Conservation (phyloP, 768 basidiomycete genomes). For the Naganishia kalamii region DNA sequence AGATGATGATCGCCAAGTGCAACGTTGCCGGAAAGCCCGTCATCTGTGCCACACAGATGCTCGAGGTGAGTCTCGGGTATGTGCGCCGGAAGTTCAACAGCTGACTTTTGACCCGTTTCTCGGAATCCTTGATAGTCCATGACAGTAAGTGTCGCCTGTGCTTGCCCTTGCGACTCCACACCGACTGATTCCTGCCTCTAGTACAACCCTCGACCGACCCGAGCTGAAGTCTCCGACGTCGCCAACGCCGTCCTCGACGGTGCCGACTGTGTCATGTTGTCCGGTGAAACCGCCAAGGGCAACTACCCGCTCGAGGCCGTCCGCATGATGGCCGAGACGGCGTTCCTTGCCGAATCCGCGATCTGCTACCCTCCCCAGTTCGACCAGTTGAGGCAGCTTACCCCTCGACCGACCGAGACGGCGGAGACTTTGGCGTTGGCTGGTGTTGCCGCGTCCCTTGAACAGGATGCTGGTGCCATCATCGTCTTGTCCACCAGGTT, state of each 20-base stretch:
- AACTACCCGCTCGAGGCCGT: conserved; percentile 93
- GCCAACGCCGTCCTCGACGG: conserved; percentile 99
- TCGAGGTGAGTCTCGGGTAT: conserved; percentile 59
- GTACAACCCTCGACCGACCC: conserved; percentile 98
- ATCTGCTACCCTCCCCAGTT: conserved; percentile 93
- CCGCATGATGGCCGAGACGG: conserved; percentile 99
- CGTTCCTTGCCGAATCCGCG: conserved; percentile 88
- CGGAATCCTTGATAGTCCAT: conserved; percentile 59
- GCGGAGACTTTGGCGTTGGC: conserved; percentile 94
- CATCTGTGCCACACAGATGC: conserved; percentile 99
- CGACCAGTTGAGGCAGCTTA: conserved; percentile 73
- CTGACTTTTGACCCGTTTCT: conserved; percentile 17
- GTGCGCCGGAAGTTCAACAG: neutral
- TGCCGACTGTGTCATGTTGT: conserved; percentile 98
- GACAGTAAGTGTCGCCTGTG: conserved; percentile 58
- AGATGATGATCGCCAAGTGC: conserved; percentile 99
- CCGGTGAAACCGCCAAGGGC: conserved; percentile 98
- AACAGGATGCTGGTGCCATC: conserved; percentile 91
- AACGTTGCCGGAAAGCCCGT: conserved; percentile 96
- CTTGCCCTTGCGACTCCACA: neutral
- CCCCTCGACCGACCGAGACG: conserved; percentile 83
- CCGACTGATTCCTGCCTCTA: conserved; percentile 34
- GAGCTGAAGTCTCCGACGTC: conserved; percentile 97
- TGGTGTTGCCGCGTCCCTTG: conserved; percentile 86
- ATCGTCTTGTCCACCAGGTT: conserved; percentile 81